Percentiles rank a stretch among this genome's conserved stretches.
Conservation (phyloP, 805 yeast genomes). For the Saccharomycopsis sp. region DNA sequence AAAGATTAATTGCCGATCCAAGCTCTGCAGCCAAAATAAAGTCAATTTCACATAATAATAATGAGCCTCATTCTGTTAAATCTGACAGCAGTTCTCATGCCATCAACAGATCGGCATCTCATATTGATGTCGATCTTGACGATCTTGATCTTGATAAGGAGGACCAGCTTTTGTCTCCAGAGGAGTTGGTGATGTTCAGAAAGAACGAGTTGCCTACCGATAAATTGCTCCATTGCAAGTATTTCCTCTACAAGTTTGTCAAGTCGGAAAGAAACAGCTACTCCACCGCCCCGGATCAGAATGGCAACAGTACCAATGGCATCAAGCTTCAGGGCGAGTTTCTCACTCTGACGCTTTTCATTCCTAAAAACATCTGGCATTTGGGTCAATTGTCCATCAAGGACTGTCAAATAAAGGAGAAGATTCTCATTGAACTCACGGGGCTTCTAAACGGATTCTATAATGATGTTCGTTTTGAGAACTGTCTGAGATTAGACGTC, state of each 20-base stretch:
- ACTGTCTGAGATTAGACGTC: constrained; percentile 1
- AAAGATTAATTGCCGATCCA: not conserved
- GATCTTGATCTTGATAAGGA: not conserved
- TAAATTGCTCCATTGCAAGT: constrained; percentile 11
- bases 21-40: not conserved
- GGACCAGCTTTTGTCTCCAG: not conserved
- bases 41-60: no score
- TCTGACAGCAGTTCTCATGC: no score
- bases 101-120: no score
- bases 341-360: constrained; percentile 7
- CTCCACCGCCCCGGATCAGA: not conserved
- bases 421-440: constrained; percentile 16
- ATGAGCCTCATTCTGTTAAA: no score
- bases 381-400: constrained; percentile 2
- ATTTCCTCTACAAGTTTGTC: constrained; percentile 15
- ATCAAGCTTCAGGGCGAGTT: constrained; percentile 16
- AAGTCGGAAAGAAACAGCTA: constrained; percentile 5
- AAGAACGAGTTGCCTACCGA: constrained; percentile 11
- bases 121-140: not conserved
- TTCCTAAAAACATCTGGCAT: constrained; percentile 15
- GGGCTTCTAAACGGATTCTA: constrained; percentile 6
- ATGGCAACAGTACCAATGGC: not conserved
- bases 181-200: constrained; percentile 1
- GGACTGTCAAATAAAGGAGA: constrained; percentile 15
- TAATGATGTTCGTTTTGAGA: not conserved